A percentile compares a stretch with the other conserved stretches of the same genome.
Evolutionary conservation across 257 asterid species (phyloP).

Genomic region (Galeopsis tetrahit): DNA sequence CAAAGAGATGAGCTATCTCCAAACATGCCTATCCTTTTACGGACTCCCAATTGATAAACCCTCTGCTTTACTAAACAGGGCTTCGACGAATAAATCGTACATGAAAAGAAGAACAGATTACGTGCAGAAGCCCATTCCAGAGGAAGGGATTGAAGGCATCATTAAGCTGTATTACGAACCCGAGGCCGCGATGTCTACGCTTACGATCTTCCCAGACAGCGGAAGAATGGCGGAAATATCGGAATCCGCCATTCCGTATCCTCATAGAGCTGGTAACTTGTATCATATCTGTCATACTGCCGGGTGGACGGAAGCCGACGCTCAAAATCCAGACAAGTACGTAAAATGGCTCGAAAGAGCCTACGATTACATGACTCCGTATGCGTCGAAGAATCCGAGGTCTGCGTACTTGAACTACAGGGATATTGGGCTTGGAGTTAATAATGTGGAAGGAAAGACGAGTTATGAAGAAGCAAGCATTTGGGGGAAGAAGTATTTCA

Average conservation of each 20-base stretch:
- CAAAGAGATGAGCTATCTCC: slow-evolving; percentile 13
- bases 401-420: slow-evolving; percentile 42
- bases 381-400: slow-evolving; percentile 39
- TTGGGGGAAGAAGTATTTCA: slow-evolving; percentile 40
- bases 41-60: neutral
- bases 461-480: slow-evolving; percentile 34
- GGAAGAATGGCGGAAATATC: slow-evolving; percentile 27
- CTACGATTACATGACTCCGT: slow-evolving; percentile 37
- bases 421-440: slow-evolving; percentile 38
- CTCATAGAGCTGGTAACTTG: slow-evolving; percentile 42
- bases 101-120: slow-evolving; percentile 29
- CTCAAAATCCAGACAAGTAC: slow-evolving; percentile 10
- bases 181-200: neutral
- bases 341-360: slow-evolving; percentile 31
- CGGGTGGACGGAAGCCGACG: neutral
- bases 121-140: slow-evolving; percentile 29
- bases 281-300: slow-evolving; percentile 27
- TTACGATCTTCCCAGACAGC: neutral
- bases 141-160: slow-evolving; percentile 7
- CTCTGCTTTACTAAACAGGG: neutral
- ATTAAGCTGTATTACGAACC: neutral
- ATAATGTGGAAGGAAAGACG: slow-evolving; percentile 16
- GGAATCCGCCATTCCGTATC: slow-evolving; percentile 41
- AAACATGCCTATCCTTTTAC: neutral
- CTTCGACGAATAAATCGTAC: neutral